Conservation (phyloP, 768 basidiomycete species). For the Phlegmacium glaucopus region DNA sequence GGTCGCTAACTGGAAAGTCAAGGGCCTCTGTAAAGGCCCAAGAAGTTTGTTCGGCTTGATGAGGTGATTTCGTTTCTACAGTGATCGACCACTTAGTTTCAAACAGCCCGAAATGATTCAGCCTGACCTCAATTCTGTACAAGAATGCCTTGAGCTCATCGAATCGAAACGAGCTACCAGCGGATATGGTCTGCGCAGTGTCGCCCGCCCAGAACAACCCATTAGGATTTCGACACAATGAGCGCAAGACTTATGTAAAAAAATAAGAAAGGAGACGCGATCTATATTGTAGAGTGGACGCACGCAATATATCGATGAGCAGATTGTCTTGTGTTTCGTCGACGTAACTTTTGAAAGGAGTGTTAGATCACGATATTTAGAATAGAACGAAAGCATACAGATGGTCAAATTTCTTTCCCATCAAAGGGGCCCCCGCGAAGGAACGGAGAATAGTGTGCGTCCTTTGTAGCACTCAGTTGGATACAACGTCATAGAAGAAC, state of each 20-base stretch:
- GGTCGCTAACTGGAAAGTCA: conserved; percentile 52
- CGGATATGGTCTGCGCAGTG: conserved; percentile 75
- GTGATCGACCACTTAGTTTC: background rate
- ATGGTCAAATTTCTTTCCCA: conserved; percentile 47
- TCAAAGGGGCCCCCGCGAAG: conserved; percentile 28
- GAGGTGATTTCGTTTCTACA: background rate
- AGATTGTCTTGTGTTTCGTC: conserved; percentile 76
- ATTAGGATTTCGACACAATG: conserved; percentile 58
- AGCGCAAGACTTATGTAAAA: conserved; percentile 47
- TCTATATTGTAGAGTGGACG: conserved; percentile 10
- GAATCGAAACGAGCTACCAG: conserved; percentile 71
- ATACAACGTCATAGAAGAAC: background rate
- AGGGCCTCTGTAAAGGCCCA: conserved; percentile 10
- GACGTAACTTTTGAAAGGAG: conserved; percentile 45
- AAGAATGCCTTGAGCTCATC: conserved; percentile 68
- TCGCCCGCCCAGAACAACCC: conserved; percentile 81
- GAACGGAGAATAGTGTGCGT: conserved; percentile 46
- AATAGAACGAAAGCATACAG: conserved; percentile 37
- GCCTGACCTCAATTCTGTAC: conserved; percentile 54
- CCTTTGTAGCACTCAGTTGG: conserved; percentile 24
- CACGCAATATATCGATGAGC: conserved; percentile 60
- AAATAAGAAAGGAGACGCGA: background rate
- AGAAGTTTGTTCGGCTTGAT: too few relatives aligned
- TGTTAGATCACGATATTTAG: background rate
- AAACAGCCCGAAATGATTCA: background rate